phyloP scores from a whole-genome alignment of 83 land plant genomes.

The Diphasiastrum complanatum region DNA sequence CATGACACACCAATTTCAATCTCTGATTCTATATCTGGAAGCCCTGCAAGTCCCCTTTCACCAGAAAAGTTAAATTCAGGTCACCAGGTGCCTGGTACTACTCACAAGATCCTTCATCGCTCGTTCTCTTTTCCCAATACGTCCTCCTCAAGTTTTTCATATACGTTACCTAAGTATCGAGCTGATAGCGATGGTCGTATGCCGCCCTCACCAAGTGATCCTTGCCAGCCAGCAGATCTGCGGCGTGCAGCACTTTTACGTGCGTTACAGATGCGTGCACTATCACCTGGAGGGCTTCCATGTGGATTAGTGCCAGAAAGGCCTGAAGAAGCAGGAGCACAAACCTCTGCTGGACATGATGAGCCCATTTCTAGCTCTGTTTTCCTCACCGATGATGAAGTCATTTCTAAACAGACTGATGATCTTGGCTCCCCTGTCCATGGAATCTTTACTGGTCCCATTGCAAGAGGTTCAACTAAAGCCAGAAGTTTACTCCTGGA shows the following conservation, averaged over 20 bases:
- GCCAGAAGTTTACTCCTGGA: slow-evolving; percentile 36
- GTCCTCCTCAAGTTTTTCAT: slow-evolving; percentile 19
- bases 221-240: slow-evolving; percentile 81
- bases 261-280: slow-evolving; percentile 79
- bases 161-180: slow-evolving; percentile 46
- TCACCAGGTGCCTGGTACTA: too few relatives aligned
- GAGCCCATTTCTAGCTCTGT: slow-evolving; percentile 16
- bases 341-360: slow-evolving; percentile 32
- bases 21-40: slow-evolving; percentile 24
- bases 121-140: slow-evolving; percentile 27
- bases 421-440: slow-evolving; percentile 17
- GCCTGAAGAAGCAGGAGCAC: slow-evolving; percentile 41
- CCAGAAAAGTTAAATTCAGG: slow-evolving; percentile 40
- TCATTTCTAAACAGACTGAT: slow-evolving; percentile 14
- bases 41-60: slow-evolving; percentile 58
- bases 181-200: slow-evolving; percentile 70
- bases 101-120: too few relatives aligned
- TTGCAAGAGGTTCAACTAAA: slow-evolving; percentile 23
- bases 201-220: slow-evolving; percentile 92
- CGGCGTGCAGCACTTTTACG: slow-evolving; percentile 82
- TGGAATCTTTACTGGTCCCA: slow-evolving; percentile 18
- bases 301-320: slow-evolving; percentile 26
- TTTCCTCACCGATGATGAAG: slow-evolving; percentile 6
- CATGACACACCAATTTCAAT: slow-evolving; percentile 26
- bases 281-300: slow-evolving; percentile 42